A percentile compares a stretch with the other conserved stretches of the same genome.
These are phyloP conservation scores for Hymenoscyphus linearis DNA, from an alignment of 2,329 filamentous ascomycete genomes.

Conservation along the genomic window DNA sequence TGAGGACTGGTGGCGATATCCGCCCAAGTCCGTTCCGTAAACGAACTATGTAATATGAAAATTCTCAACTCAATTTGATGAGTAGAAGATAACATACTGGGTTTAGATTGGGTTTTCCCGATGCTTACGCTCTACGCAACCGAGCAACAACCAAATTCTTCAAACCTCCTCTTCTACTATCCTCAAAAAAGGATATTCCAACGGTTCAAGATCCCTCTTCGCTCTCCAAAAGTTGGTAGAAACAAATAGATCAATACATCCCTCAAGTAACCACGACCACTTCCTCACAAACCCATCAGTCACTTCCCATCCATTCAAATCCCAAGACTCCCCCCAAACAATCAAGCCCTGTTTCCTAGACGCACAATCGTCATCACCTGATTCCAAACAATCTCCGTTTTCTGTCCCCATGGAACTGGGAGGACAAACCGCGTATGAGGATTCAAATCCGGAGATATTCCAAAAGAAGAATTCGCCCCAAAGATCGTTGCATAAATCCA, in stretches of 20 bases:
- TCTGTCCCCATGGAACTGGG: not conserved
- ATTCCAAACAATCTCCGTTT: not conserved
- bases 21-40: too few species aligned
- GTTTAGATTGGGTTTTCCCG: not conserved
- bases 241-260: not conserved
- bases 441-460: not conserved
- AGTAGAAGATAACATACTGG: not conserved
- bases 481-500: conserved; percentile 18
- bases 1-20: too few species aligned
- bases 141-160: not conserved
- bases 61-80: too few species aligned
- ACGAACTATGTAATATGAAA: too few species aligned
- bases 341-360: not conserved
- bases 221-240: conserved; percentile 4
- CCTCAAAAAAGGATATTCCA: not conserved
- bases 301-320: conserved; percentile 2
- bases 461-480: conserved; percentile 14
- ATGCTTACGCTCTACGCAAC: not conserved
- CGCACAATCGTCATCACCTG: not conserved
- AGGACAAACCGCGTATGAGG: not conserved
- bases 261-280: conserved; percentile 6
- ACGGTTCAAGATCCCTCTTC: conserved; percentile 1
- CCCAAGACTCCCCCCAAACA: not conserved
- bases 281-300: conserved; percentile 3
- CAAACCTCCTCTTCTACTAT: not conserved